These are phyloP conservation scores for Primulina huaijiensis DNA, from an alignment of 257 asterid species.

Conservation along the genomic window DNA sequence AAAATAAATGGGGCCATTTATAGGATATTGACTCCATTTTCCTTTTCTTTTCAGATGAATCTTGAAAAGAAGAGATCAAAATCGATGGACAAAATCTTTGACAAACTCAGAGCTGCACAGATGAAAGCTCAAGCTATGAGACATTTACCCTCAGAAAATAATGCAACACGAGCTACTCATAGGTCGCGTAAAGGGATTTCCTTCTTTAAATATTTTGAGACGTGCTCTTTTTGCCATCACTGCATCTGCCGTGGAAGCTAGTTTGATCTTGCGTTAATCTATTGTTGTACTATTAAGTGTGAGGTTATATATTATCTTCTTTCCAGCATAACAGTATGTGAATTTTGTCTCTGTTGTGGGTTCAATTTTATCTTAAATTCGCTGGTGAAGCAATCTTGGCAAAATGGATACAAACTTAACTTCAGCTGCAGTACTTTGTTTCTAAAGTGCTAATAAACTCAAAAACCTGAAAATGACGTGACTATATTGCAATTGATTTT, in stretches of 20 bases:
- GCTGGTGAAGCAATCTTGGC: neutral
- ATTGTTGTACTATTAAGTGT: neutral
- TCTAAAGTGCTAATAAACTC: neutral
- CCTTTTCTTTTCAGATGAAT: constrained; percentile 47
- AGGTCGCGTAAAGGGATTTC: neutral
- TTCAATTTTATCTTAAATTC: no score
- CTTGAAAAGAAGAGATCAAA: constrained; percentile 69
- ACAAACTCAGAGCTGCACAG: constrained; percentile 55
- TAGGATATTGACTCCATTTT: neutral
- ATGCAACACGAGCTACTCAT: constrained; percentile 24
- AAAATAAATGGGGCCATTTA: no score
- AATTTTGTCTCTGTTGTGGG: neutral
- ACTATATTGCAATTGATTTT: no score
- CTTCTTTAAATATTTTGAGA: constrained; percentile 24
- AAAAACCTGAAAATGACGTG: no score
- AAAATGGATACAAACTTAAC: neutral
- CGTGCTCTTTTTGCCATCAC: constrained; percentile 37
- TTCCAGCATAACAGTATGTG: neutral
- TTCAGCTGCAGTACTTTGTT: no score
- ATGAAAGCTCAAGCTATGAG: constrained; percentile 64
- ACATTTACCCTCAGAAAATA: constrained; percentile 31
- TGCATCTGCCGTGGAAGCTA: constrained; percentile 32
- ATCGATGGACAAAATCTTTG: constrained; percentile 65
- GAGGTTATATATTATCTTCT: neutral
- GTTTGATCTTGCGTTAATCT: neutral